Base-by-base conservation (phyloP, 306 rosid species). In the Quercus robur region DNA sequence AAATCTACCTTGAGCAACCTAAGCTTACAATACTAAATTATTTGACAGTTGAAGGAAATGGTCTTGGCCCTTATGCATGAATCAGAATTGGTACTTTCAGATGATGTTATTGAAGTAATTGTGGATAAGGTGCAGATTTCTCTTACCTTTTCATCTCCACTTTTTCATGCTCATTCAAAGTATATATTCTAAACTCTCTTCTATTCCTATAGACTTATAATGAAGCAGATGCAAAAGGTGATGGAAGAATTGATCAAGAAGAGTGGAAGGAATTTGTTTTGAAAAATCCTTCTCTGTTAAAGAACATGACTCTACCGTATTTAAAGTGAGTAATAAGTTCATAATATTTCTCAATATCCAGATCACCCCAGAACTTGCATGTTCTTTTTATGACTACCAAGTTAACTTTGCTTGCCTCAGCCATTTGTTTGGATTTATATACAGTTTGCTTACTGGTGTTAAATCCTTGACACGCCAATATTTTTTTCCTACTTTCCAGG, bases 271-370 rank as follows among this genome's bases (percentile, higher is more conserved):
- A 81, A 28, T 93, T 85, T 88, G 99, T 93, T 19, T 83, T 68
- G 61, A 87, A 89, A 56, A 85, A 93, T 84, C 99, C 97, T 20
- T 87, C 98, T 76, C 67, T 93, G 76, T 78, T 94, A 20, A 95
- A 90, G 87, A 95, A 95, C 75, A 91, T 95, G 98, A 95, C 99
- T 25, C 85, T 93, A 11, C 97, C 97, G 33, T 93, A 93, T 83
- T 76, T 93, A 72, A 86, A 88, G 97, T 93, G 78, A 79, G 97
- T 82, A 74, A 46, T 62, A 21, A 49, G 33, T 57, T 84, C 80
- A 66, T 26, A 74, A 57, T 46, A 1, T 57, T 70, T 66, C 61
- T 71, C 33, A 41, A 69, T 70, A 62, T 55, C 25, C 77, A 30
- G 19, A 64, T 76, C 70, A 75, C 71, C 25, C 62, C 31, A 73